Percentiles rank a stretch among this genome's conserved stretches.
These are phyloP conservation scores for Populus deltoides DNA, from an alignment of 345 rosid species.

Conservation along the genomic window DNA sequence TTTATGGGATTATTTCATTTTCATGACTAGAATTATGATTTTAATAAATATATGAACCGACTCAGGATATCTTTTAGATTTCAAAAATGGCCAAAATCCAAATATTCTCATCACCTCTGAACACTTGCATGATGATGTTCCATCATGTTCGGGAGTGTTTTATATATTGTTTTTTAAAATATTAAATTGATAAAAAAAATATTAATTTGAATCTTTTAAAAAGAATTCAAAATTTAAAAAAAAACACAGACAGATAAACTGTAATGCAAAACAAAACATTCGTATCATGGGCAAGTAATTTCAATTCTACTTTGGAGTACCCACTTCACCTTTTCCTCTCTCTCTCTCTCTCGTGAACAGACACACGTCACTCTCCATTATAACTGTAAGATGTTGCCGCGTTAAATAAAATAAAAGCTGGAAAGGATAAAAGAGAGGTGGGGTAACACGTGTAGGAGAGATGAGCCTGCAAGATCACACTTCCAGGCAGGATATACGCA, in stretches of 20 bases:
- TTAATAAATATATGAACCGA: too few species aligned
- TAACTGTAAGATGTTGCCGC: neutral
- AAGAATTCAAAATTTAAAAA: too few species aligned
- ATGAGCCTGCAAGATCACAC: slow-evolving; percentile 2
- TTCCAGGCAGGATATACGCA: neutral
- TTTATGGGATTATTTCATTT: too few species aligned
- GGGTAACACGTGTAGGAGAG: slow-evolving; percentile 15
- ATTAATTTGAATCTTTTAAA: too few species aligned
- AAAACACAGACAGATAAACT: too few species aligned
- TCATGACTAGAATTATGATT: too few species aligned
- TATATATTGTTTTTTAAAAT: too few species aligned
- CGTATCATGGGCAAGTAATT: too few species aligned
- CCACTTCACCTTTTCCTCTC: neutral
- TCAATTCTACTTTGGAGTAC: neutral
- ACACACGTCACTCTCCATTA: neutral
- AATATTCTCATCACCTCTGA: neutral
- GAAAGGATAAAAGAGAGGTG: neutral
- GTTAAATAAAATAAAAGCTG: neutral
- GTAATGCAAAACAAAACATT: too few species aligned
- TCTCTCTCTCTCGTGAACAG: neutral
- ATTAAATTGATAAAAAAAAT: too few species aligned
- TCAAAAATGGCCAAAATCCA: neutral
- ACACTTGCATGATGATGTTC: neutral
- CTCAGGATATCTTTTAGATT: neutral
- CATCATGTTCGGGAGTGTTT: too few species aligned